phyloP scores from a whole-genome alignment of 768 basidiomycete genomes.

The Agaricus subrufescens region DNA sequence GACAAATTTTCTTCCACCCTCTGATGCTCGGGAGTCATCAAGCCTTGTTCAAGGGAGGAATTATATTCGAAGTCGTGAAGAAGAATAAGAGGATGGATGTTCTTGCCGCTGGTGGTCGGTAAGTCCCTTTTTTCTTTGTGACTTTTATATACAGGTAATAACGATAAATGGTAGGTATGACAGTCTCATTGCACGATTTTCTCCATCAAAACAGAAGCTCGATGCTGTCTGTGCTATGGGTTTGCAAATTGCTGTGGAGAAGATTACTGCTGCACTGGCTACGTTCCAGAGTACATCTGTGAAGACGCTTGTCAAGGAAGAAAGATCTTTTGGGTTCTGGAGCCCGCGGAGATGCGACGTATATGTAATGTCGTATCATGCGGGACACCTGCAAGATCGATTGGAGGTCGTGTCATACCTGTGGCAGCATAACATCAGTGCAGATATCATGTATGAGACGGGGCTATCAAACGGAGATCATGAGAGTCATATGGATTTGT shows the following conservation, averaged over 20 bases:
- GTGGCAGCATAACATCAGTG: conserved; percentile 80
- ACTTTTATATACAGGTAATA: not conserved
- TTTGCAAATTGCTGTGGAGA: conserved; percentile 74
- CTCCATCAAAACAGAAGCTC: conserved; percentile 46
- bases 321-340: conserved; percentile 84
- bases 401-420: conserved; percentile 72
- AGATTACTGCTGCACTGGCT: conserved; percentile 66
- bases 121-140: conserved; percentile 11
- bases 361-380: conserved; percentile 75
- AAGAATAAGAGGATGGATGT: conserved; percentile 64
- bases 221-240: conserved; percentile 65
- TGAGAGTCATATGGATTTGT: conserved; percentile 63
- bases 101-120: conserved; percentile 82
- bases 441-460: conserved; percentile 84
- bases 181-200: conserved; percentile 56
- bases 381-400: conserved; percentile 71
- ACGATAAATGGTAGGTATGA: conserved; percentile 54
- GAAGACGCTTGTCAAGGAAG: conserved; percentile 68
- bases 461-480: conserved; percentile 58
- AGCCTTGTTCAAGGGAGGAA: conserved; percentile 64
- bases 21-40: conserved; percentile 69
- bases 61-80: conserved; percentile 71
- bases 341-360: conserved; percentile 88
- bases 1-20: conserved; percentile 65
- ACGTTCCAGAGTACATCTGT: conserved; percentile 66